Evolutionary conservation across 106 monocot species (phyloP).

Genomic region (Ottelia alismoides): DNA sequence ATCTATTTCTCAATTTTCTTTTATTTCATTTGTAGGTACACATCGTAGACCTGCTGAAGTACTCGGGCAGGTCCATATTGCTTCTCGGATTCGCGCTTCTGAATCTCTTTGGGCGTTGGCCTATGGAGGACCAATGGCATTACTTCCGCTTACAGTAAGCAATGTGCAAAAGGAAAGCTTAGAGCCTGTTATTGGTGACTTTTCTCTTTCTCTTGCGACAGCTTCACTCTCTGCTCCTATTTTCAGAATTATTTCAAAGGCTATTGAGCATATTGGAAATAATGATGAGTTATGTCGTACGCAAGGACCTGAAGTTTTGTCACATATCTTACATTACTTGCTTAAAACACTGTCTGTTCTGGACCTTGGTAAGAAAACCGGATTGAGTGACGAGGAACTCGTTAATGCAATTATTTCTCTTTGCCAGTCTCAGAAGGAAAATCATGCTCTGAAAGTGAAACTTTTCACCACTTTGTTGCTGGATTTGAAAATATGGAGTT

Average conservation of each 20-base stretch:
- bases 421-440: constrained; percentile 70
- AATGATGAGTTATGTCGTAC: constrained; percentile 70
- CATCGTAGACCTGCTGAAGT: constrained; percentile 80
- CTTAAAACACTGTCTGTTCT: constrained; percentile 38
- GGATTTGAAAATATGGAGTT: constrained; percentile 88
- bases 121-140: constrained; percentile 82
- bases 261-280: constrained; percentile 82
- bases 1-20: background rate
- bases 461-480: constrained; percentile 75
- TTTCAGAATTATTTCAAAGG: constrained; percentile 78
- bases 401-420: constrained; percentile 78
- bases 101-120: constrained; percentile 95
- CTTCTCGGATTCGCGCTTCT: constrained; percentile 47
- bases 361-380: constrained; percentile 28
- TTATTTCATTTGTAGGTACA: constrained; percentile 32
- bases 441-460: constrained; percentile 76
- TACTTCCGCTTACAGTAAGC: constrained; percentile 81
- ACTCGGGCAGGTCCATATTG: constrained; percentile 85
- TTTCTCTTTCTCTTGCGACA: constrained; percentile 37
- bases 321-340: constrained; percentile 57
- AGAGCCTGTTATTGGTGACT: constrained; percentile 57
- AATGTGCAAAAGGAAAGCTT: constrained; percentile 61
- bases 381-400: constrained; percentile 69
- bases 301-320: constrained; percentile 72
- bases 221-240: constrained; percentile 78